Evolutionary conservation across 2,329 filamentous ascomycete species (phyloP).

Genomic region (Esteya vermicola): DNA sequence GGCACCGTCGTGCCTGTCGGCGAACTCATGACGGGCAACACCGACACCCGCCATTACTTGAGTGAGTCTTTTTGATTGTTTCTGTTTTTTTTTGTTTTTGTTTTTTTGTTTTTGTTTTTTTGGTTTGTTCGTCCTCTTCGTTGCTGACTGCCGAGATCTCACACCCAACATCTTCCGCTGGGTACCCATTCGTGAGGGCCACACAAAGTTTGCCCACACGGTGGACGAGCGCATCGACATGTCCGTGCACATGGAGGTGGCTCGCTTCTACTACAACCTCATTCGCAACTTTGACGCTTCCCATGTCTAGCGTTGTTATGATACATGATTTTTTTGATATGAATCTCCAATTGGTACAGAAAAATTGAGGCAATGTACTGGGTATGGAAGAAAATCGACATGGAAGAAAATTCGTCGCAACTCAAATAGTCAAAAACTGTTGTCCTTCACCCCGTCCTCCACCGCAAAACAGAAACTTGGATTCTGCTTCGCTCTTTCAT

Average conservation of each 20-base stretch:
- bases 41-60: slow-evolving; percentile 30
- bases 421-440: too few relatives aligned
- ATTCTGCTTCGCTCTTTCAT: background rate
- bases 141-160: too few relatives aligned
- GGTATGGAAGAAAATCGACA: too few relatives aligned
- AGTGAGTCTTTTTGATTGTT: too few relatives aligned
- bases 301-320: slow-evolving; percentile 1
- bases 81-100: background rate
- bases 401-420: too few relatives aligned
- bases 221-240: slow-evolving; percentile 25
- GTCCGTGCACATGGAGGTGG: slow-evolving; percentile 18
- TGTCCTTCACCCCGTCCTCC: too few relatives aligned
- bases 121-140: too few relatives aligned
- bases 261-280: slow-evolving; percentile 24
- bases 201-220: slow-evolving; percentile 21
- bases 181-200: slow-evolving; percentile 21
- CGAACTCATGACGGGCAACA: slow-evolving; percentile 35
- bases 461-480: too few relatives aligned
- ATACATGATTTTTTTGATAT: background rate
- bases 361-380: too few relatives aligned
- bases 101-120: background rate
- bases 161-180: slow-evolving; percentile 35
- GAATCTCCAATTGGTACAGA: too few relatives aligned
- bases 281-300: slow-evolving; percentile 24
- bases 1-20: slow-evolving; percentile 33